Evolutionary conservation across 2,329 filamentous ascomycete species (phyloP).

Genomic region (Cadophora luteo-olivacea): DNA sequence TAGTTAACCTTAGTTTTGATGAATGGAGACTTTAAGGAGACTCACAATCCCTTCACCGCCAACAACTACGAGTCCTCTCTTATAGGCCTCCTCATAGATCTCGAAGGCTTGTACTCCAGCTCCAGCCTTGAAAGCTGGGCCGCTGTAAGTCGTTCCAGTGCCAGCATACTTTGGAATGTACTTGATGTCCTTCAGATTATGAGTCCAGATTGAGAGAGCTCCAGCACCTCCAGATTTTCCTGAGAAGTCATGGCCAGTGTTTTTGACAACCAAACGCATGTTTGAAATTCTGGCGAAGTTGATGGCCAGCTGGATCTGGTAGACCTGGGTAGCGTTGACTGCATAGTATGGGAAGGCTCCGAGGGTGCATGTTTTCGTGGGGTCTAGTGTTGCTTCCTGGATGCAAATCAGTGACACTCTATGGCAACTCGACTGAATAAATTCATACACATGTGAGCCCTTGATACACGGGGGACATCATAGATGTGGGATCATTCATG

Average conservation of each 20-base stretch:
- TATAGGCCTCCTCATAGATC: constrained; percentile 51
- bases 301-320: constrained; percentile 54
- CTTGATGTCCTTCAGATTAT: constrained; percentile 49
- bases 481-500: constrained; percentile 50
- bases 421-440: too few relatives aligned
- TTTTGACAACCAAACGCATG: constrained; percentile 46
- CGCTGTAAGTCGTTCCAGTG: constrained; percentile 51
- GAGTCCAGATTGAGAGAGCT: constrained; percentile 59
- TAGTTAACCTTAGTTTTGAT: constrained; percentile 14
- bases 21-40: background rate
- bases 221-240: constrained; percentile 47
- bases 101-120: constrained; percentile 55
- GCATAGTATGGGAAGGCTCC: constrained; percentile 43
- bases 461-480: constrained; percentile 56
- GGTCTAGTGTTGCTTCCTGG: constrained; percentile 45
- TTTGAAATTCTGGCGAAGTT: constrained; percentile 52
- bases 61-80: constrained; percentile 57
- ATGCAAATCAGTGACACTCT: background rate
- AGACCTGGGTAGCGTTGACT: constrained; percentile 45
- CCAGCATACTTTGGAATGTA: constrained; percentile 52
- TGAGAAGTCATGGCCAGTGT: constrained; percentile 38
- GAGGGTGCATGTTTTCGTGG: constrained; percentile 37
- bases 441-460: constrained; percentile 44
- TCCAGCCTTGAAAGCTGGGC: constrained; percentile 60
- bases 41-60: constrained; percentile 52